A percentile compares a stretch with the other conserved stretches of the same genome.
Evolutionary conservation across 441 rosid genomes (phyloP).

Genomic region (Populus trichocarpa): DNA sequence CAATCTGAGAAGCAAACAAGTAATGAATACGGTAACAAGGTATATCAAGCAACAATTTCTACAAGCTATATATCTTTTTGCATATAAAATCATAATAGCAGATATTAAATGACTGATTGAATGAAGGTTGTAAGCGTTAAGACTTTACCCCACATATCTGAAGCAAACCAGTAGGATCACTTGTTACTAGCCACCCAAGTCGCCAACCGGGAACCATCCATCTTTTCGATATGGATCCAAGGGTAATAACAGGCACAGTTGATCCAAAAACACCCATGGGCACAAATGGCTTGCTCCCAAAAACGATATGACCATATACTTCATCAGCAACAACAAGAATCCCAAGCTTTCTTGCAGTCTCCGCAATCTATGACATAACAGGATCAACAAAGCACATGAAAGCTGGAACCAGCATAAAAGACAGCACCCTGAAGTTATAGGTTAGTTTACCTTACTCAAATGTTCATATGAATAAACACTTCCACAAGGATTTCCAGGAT

Average conservation of each 20-base stretch:
- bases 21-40: not conserved
- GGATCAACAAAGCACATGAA: not conserved
- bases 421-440: not conserved
- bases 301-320: constrained; percentile 48
- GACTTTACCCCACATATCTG: not conserved
- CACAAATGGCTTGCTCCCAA: constrained; percentile 48
- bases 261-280: constrained; percentile 62
- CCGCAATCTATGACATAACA: constrained; percentile 34
- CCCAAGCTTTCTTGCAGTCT: constrained; percentile 51
- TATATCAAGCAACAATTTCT: not conserved
- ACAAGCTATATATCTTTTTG: not conserved
- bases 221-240: constrained; percentile 66
- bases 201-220: constrained; percentile 78
- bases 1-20: not conserved
- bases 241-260: constrained; percentile 50
- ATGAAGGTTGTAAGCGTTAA: not conserved
- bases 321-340: constrained; percentile 71
- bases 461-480: constrained; percentile 44
- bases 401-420: not conserved
- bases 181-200: constrained; percentile 52
- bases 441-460: constrained; percentile 40
- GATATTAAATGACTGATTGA: too few relatives aligned
- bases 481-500: constrained; percentile 65
- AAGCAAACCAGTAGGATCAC: constrained; percentile 43
- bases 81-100: not conserved